A percentile compares a stretch with the other conserved stretches of the same genome.
Conservation (phyloP, 306 rosid genomes). For the Dalbergia cochinchinensis region DNA sequence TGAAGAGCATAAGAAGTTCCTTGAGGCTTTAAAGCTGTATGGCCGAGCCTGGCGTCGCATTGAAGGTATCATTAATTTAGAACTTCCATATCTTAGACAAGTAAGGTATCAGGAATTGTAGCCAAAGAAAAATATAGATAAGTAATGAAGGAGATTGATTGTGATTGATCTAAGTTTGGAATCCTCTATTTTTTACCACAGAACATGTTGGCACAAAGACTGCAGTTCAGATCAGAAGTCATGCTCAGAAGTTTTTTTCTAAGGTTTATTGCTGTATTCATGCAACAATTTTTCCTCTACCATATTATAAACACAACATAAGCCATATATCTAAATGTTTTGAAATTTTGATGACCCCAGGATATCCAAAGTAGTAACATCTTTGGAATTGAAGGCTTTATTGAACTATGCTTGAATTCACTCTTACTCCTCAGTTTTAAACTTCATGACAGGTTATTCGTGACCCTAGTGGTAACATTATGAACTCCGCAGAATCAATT, state of each 20-base stretch:
- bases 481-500: slow-evolving; percentile 54
- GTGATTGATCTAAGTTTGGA: slow-evolving; percentile 29
- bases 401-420: slow-evolving; percentile 27
- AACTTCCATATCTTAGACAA: slow-evolving; percentile 9
- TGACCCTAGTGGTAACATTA: slow-evolving; percentile 53
- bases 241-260: slow-evolving; percentile 92
- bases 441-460: slow-evolving; percentile 58
- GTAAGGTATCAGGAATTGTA: slow-evolving; percentile 1
- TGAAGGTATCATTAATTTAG: slow-evolving; percentile 62
- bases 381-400: slow-evolving; percentile 38
- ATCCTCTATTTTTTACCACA: slow-evolving; percentile 51
- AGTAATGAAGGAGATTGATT: slow-evolving; percentile 32
- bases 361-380: slow-evolving; percentile 38
- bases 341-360: slow-evolving; percentile 41
- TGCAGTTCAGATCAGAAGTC: slow-evolving; percentile 93
- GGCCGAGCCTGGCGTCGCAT: slow-evolving; percentile 90
- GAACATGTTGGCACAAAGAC: slow-evolving; percentile 88
- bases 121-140: background rate
- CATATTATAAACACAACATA: slow-evolving; percentile 34
- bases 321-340: slow-evolving; percentile 39
- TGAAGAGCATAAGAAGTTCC: slow-evolving; percentile 84
- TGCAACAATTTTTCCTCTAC: slow-evolving; percentile 41
- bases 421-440: slow-evolving; percentile 35
- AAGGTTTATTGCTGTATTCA: slow-evolving; percentile 74
- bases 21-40: slow-evolving; percentile 81